These are phyloP conservation scores for Globisporangium echinulatum DNA, from an alignment of 352 stramenopile species.

Conservation along the genomic window DNA sequence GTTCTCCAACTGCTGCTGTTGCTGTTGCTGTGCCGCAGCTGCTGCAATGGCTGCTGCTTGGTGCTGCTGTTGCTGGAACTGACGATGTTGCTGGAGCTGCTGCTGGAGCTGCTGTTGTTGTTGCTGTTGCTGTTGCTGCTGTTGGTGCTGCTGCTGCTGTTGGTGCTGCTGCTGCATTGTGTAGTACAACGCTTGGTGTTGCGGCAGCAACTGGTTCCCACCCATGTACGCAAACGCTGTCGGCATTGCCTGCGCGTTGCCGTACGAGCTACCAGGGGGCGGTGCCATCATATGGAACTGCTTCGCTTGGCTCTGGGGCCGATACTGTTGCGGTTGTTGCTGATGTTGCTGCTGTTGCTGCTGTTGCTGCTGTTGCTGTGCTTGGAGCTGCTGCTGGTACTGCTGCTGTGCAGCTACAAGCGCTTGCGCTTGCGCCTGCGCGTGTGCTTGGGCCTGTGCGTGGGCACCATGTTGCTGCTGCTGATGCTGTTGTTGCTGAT, in stretches of 20 bases:
- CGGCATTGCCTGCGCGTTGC: slow-evolving; percentile 15
- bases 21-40: slow-evolving; percentile 10
- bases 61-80: slow-evolving; percentile 24
- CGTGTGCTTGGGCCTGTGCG: slow-evolving; percentile 29
- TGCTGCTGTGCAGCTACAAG: slow-evolving; percentile 48
- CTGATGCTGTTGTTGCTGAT: slow-evolving; percentile 17
- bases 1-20: background rate
- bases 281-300: slow-evolving; percentile 14
- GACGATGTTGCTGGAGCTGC: slow-evolving; percentile 22
- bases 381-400: slow-evolving; percentile 29
- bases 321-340: slow-evolving; percentile 33
- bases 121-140: slow-evolving; percentile 23
- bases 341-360: slow-evolving; percentile 34
- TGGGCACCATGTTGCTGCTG: slow-evolving; percentile 22
- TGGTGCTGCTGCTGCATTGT: slow-evolving; percentile 30
- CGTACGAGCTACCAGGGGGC: too few relatives aligned
- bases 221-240: background rate
- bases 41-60: slow-evolving; percentile 13
- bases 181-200: slow-evolving; percentile 20
- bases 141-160: slow-evolving; percentile 20
- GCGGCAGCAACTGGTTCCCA: slow-evolving; percentile 3
- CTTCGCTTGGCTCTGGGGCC: slow-evolving; percentile 15
- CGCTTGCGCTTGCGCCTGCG: slow-evolving; percentile 37
- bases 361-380: slow-evolving; percentile 17
- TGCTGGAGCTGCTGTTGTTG: background rate